phyloP scores from a whole-genome alignment of 1,284 basidiomycete genomes.

The Xanthoconium separans region DNA sequence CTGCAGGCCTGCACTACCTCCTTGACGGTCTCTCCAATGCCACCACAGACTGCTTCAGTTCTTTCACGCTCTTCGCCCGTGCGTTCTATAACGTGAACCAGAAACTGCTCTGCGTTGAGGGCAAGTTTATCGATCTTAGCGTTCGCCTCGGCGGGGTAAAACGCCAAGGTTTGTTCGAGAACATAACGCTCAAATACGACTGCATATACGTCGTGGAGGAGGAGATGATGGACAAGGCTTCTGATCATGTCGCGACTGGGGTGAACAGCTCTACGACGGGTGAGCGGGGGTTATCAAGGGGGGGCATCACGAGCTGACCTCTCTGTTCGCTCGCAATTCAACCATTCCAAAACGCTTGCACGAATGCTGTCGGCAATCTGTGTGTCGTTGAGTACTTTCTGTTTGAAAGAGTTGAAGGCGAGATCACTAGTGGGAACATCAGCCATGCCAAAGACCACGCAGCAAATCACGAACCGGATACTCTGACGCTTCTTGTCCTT shows the following conservation, averaged over 20 bases:
- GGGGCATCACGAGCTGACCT: slow-evolving; percentile 30
- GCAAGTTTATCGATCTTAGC: slow-evolving; percentile 38
- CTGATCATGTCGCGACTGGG: slow-evolving; percentile 39
- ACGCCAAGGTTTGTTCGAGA: slow-evolving; percentile 46
- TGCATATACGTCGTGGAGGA: slow-evolving; percentile 53
- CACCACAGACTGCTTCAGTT: slow-evolving; percentile 45
- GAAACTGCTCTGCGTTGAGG: slow-evolving; percentile 53
- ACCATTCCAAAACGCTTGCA: slow-evolving; percentile 55
- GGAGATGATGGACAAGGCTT: slow-evolving; percentile 53
- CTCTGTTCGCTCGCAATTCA: slow-evolving; percentile 52
- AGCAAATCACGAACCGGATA: slow-evolving; percentile 41
- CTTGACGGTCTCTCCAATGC: slow-evolving; percentile 42
- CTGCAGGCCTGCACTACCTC: slow-evolving; percentile 52
- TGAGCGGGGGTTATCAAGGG: slow-evolving; percentile 3
- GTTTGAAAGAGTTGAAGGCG: slow-evolving; percentile 50
- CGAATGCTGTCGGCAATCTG: slow-evolving; percentile 46
- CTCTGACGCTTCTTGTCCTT: slow-evolving; percentile 35
- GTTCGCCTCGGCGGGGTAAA: slow-evolving; percentile 54
- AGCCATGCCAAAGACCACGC: not conserved
- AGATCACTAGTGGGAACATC: slow-evolving; percentile 41
- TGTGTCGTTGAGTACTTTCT: slow-evolving; percentile 50
- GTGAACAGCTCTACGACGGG: slow-evolving; percentile 27
- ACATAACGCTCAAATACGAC: slow-evolving; percentile 54
- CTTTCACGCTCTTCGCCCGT: slow-evolving; percentile 58
- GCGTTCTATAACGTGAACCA: slow-evolving; percentile 47